phyloP scores from a whole-genome alignment of 1,284 basidiomycete species.

The Cerrena zonata region DNA sequence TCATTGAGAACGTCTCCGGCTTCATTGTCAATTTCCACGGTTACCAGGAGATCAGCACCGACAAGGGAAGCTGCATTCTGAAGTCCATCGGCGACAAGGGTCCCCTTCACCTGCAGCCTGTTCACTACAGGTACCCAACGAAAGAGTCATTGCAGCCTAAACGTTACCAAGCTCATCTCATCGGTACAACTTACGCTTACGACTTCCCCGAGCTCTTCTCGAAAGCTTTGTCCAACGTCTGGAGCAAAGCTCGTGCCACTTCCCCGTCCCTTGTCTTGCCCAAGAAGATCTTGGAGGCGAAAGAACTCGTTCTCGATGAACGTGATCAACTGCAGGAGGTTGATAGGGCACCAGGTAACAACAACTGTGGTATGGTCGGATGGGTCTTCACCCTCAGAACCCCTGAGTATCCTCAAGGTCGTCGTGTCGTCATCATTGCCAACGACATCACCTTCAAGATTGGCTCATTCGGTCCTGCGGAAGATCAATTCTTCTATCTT shows the following conservation, averaged over 20 bases:
- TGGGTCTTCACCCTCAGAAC: constrained; percentile 94
- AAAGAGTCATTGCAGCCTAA: constrained; percentile 99
- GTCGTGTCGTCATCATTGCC: constrained; percentile 84
- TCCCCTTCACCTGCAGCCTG: constrained; percentile 87
- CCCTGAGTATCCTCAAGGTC: constrained; percentile 89
- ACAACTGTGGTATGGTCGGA: constrained; percentile 95
- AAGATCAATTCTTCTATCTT: constrained; percentile 95
- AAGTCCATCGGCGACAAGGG: constrained; percentile 96
- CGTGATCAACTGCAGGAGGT: constrained; percentile 87
- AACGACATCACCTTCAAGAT: constrained; percentile 99
- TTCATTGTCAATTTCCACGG: constrained; percentile 98
- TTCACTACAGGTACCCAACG: constrained; percentile 88
- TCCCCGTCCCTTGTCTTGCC: constrained; percentile 71
- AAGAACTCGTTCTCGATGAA: constrained; percentile 92
- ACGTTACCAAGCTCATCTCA: constrained; percentile 97
- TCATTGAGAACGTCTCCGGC: constrained; percentile 97
- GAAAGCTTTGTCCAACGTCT: constrained; percentile 91
- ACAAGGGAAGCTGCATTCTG: constrained; percentile 89
- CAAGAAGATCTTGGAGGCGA: constrained; percentile 74
- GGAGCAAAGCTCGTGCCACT: constrained; percentile 67
- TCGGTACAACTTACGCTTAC: constrained; percentile 97
- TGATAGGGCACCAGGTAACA: constrained; percentile 87
- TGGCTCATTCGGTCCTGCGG: constrained; percentile 92
- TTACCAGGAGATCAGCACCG: constrained; percentile 97
- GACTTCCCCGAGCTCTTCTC: constrained; percentile 99